Percentiles rank a stretch among this genome's conserved stretches.
Evolutionary conservation across 2,329 filamentous ascomycete species (phyloP).

Genomic region (Boeremia lycopersici): DNA sequence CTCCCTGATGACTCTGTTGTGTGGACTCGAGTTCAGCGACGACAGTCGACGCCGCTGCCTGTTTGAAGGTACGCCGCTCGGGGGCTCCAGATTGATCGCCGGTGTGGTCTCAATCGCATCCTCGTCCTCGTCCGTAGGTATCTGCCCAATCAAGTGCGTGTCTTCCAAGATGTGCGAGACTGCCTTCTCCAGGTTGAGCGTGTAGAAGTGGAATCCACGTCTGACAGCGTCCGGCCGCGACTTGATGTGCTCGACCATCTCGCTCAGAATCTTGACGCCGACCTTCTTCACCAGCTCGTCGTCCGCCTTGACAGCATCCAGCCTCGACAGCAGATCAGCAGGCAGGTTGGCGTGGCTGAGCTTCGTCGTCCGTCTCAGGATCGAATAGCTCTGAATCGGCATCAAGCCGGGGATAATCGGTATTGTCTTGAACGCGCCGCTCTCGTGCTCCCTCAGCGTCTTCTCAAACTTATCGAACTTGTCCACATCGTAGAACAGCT

Average conservation of each 20-base stretch:
- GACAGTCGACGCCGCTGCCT: conserved; percentile 68
- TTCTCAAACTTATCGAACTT: conserved; percentile 83
- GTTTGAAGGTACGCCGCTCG: conserved; percentile 28
- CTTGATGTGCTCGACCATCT: conserved; percentile 81
- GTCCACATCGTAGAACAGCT: conserved; percentile 90
- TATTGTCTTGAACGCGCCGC: conserved; percentile 82
- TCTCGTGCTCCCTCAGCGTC: conserved; percentile 77
- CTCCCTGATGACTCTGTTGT: conserved; percentile 85
- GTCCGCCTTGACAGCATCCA: conserved; percentile 76
- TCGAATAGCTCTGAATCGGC: conserved; percentile 97
- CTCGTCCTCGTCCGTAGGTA: conserved; percentile 51
- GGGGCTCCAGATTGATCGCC: conserved; percentile 39
- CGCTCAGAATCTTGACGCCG: conserved; percentile 81
- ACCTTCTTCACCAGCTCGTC: conserved; percentile 81
- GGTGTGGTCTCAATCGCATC: conserved; percentile 56
- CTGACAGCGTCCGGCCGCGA: conserved; percentile 55
- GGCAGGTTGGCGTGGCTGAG: conserved; percentile 89
- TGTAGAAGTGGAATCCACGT: conserved; percentile 94
- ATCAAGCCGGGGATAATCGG: conserved; percentile 94
- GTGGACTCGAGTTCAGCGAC: conserved; percentile 80
- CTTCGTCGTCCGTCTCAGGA: conserved; percentile 91
- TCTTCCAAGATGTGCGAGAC: conserved; percentile 91
- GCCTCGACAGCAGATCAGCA: conserved; percentile 67
- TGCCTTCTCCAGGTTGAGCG: conserved; percentile 92
- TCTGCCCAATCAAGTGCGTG: conserved; percentile 76